Conservation (phyloP, 129 eudicot genomes). For the Flaveria linearis region DNA sequence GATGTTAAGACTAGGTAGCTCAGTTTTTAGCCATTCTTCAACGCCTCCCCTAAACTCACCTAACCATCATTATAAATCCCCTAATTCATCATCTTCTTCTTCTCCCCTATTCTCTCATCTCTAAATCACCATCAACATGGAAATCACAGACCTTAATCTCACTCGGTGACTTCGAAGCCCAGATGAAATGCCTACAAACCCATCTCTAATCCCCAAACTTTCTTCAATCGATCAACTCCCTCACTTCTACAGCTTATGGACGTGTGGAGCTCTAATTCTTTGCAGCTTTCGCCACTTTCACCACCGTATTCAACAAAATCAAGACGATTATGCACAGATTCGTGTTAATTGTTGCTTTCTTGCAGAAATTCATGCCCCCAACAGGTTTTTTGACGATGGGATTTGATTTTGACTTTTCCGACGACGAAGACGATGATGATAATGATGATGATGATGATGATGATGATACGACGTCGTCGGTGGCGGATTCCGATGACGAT, state of each 20-base stretch:
- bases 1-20: not conserved
- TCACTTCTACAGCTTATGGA: conserved; percentile 52
- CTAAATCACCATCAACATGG: conserved; percentile 42
- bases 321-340: conserved; percentile 42
- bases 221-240: conserved; percentile 41
- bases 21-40: conserved; percentile 29
- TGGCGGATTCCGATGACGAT: conserved; percentile 47
- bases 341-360: conserved; percentile 26
- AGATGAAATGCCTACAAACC: conserved; percentile 63
- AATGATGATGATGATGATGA: conserved; percentile 52
- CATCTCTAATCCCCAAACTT: conserved; percentile 50
- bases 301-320: conserved; percentile 46
- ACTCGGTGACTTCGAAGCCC: conserved; percentile 63
- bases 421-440: conserved; percentile 45
- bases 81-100: conserved; percentile 15
- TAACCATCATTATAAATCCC: conserved; percentile 42
- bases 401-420: conserved; percentile 56
- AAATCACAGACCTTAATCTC: conserved; percentile 57
- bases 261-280: conserved; percentile 74
- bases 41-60: conserved; percentile 26
- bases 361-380: conserved; percentile 28
- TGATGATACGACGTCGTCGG: conserved; percentile 45
- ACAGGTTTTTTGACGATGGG: conserved; percentile 33
- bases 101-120: conserved; percentile 6
- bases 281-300: conserved; percentile 63